These are phyloP conservation scores for Leptographium wingfieldii DNA, from an alignment of 2,329 filamentous ascomycete genomes.

Conservation along the genomic window DNA sequence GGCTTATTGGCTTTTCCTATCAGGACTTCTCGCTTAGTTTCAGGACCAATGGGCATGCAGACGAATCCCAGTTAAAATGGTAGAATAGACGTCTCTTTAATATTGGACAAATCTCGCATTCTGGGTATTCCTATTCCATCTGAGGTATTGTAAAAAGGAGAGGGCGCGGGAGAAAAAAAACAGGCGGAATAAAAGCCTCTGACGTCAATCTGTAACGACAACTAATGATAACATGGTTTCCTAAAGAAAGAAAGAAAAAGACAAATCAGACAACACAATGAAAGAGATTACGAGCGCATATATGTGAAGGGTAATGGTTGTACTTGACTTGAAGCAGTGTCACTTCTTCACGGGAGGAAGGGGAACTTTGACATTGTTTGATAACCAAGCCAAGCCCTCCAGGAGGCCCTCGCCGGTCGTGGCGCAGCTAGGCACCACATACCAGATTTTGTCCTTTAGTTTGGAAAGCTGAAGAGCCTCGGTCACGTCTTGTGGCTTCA, in stretches of 20 bases:
- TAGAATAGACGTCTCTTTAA: not conserved
- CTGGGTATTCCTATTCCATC: slow-evolving; percentile 12
- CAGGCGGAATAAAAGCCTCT: not conserved
- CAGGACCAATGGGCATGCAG: not conserved
- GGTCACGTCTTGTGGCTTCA: slow-evolving; percentile 70
- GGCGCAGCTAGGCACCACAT: slow-evolving; percentile 71
- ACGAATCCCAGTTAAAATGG: not conserved
- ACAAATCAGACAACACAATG: not conserved
- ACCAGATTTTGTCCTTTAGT: slow-evolving; percentile 76
- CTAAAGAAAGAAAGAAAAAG: not conserved
- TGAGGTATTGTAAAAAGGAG: not conserved
- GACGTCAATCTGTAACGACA: not conserved
- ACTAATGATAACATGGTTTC: not conserved
- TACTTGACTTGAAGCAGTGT: not conserved
- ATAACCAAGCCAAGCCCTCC: slow-evolving; percentile 72
- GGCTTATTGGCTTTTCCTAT: too few relatives aligned
- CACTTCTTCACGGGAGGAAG: slow-evolving; percentile 42
- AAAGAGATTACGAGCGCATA: not conserved
- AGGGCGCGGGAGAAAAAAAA: not conserved
- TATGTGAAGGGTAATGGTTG: not conserved
- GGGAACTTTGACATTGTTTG: slow-evolving; percentile 66
- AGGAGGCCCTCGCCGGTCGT: slow-evolving; percentile 71
- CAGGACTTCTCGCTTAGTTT: not conserved
- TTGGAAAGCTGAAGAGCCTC: slow-evolving; percentile 63
- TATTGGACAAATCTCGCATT: not conserved